Evolutionary conservation across 495 filamentous ascomycete genomes (phyloP), one percentile per base, ranked within the genome.

Genomic region (Chaetomium cochliodes): DNA sequence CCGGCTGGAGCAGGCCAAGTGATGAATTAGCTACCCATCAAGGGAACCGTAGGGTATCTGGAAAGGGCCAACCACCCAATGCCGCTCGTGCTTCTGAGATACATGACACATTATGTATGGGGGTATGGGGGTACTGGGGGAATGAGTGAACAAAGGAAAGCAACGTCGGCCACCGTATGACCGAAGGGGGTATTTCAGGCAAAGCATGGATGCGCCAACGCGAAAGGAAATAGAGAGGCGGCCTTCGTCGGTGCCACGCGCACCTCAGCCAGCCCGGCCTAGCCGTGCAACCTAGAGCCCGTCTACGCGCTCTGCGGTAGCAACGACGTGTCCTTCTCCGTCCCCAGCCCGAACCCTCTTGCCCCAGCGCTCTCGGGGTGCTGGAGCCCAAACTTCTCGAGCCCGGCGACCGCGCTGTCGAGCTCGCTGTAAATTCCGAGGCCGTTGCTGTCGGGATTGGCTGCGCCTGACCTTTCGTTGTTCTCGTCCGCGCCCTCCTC

Each of bases 361-460:
- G 71, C 58, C 37, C 70, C 58, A 7, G 73, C 74, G 47, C 77
- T 78, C 44, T 75, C 72, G 11, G 76, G 73, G 37, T 76, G 72
- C 23, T 78, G 74, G 23, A 77, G 66, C 20, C 78, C 79, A 39
- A 77, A 63, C 72, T 81, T 81, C 60, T 79, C 78, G 58, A 80
- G 62, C 20, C 81, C 82, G 28, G 79, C 77, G 20, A 80, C 71
- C 49, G 75, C 80, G 70, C 80, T 82, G 68, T 83, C 81, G n/a
- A 75, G 75, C 70, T 82, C 82, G 60, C 78, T 76, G 59, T 80
- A 76, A 58, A 85, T 85, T 13, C 81, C 81, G 0, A 85, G 72
- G 33, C 82, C 82, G 50, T 78, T 78, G 33, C 20, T 7, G 7
- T 57, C 54, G 6, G 28, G 67, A 66, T 28, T 73, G 69, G 30